Evolutionary conservation across 139 green algal species (phyloP).

Genomic region (Protoeuglena noctilucae): DNA sequence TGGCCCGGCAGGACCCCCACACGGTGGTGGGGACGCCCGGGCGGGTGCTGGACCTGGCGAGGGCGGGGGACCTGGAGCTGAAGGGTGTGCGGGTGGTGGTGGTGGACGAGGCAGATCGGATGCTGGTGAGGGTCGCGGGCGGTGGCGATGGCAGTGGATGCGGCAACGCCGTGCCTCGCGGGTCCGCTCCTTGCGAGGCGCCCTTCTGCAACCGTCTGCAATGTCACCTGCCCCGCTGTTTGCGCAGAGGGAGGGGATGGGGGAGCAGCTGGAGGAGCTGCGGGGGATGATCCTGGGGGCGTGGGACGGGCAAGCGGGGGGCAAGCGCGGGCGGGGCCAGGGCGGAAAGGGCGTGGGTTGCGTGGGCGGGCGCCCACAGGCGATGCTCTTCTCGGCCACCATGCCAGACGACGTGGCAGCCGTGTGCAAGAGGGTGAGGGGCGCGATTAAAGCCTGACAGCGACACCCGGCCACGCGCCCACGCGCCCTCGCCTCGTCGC

Average conservation of each 20-base stretch:
- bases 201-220: neutral
- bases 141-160: too few relatives aligned
- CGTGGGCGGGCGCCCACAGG: conserved; percentile 34
- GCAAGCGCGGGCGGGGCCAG: neutral
- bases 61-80: conserved; percentile 28
- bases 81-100: conserved; percentile 30
- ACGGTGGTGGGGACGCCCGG: conserved; percentile 70
- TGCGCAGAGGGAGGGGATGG: neutral
- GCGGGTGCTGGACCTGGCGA: conserved; percentile 57
- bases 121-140: too few relatives aligned
- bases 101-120: conserved; percentile 79
- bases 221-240: neutral
- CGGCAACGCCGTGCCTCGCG: neutral
- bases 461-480: too few relatives aligned
- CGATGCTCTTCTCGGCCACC: conserved; percentile 69
- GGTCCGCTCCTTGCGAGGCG: too few relatives aligned
- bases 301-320: neutral
- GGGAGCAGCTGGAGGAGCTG: neutral
- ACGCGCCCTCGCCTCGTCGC: too few relatives aligned
- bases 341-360: conserved; percentile 8
- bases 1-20: conserved; percentile 22
- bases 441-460: too few relatives aligned
- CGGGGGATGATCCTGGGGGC: neutral
- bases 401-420: conserved; percentile 37
- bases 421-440: too few relatives aligned